Base-by-base conservation (phyloP, 805 yeast species). In the Starmerella apis region DNA sequence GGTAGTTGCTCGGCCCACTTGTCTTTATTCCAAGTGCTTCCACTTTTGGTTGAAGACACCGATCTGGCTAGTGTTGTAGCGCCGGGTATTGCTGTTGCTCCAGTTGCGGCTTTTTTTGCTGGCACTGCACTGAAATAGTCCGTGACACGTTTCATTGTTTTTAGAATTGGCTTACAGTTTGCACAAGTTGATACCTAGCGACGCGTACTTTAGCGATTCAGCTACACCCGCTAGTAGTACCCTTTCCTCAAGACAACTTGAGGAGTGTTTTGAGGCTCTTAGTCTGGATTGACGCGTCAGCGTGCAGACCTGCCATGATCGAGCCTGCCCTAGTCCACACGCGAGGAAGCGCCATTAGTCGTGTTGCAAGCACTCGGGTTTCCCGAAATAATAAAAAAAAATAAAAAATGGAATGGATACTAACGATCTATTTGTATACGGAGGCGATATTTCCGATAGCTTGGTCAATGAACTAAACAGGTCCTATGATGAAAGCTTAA, bases 1-100 rank as follows among this genome's bases (percentile, higher is more conserved):
- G 75, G 63, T 4, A 82, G 68, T 1, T 71, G 54, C 0, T 61
- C 58, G 8, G 79, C 53, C 84, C 86, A 82, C 48, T 64, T 48
- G 2, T 63, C 56, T 57, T 77, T 81, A 54, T 76, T 33, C 54
- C 66, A 60, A 75, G 77, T 18, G 31, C 46, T 28, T 18, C n/a
- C 16, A 18, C 8, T 22, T 13, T 4, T 7, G n/a, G 16, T 10
- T 33, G 27, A 13, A 5, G 30, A 14, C 24, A 18, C 18, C 27
- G 36, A 11, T 27, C 20, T n/a, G 6, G 43, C 32, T 6, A 23
- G 8, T 27, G 30, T 11, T 13, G 35, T 27, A 4, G 45, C 25
- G 24, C 25, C 35, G 33, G 18, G 25, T 4, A 25, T 18, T 16
- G 45, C 24, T 4, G 3, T 14, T 20, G 43, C 43, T 2, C 39